Evolutionary conservation across 441 rosid species (phyloP).

Genomic region (Theobroma grandiflorum): DNA sequence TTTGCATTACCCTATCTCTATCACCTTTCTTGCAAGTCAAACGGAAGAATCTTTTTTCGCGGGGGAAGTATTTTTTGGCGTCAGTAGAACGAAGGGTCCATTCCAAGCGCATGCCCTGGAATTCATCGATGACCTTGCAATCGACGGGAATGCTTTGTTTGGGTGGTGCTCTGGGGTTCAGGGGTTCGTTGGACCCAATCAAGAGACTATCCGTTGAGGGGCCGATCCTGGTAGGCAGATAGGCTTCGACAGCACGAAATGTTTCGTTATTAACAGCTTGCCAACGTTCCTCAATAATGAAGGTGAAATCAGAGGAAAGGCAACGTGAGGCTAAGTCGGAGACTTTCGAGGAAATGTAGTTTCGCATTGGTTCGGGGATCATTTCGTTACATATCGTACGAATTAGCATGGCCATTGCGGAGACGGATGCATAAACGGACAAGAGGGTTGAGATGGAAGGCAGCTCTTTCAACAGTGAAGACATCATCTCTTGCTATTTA

Average conservation of each 20-base stretch:
- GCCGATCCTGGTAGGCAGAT: slow-evolving; percentile 42
- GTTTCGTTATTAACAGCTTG: slow-evolving; percentile 47
- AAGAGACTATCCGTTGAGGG: slow-evolving; percentile 37
- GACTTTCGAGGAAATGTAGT: slow-evolving; percentile 14
- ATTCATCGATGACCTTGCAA: slow-evolving; percentile 31
- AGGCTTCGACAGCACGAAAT: slow-evolving; percentile 39
- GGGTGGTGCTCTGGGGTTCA: slow-evolving; percentile 35
- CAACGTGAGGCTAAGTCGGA: neutral
- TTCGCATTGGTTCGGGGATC: slow-evolving; percentile 30
- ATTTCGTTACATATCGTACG: slow-evolving; percentile 43
- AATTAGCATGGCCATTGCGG: slow-evolving; percentile 41
- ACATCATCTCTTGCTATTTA: slow-evolving; percentile 20
- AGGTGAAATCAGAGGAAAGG: slow-evolving; percentile 43
- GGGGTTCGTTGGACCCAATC: slow-evolving; percentile 44
- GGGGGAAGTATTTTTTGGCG: slow-evolving; percentile 24
- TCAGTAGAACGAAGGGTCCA: slow-evolving; percentile 40
- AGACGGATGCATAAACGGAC: slow-evolving; percentile 45
- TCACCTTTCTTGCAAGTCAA: slow-evolving; percentile 35
- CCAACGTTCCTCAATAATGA: slow-evolving; percentile 49
- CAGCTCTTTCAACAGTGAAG: slow-evolving; percentile 23
- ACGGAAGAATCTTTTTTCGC: slow-evolving; percentile 31
- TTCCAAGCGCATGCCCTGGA: slow-evolving; percentile 34
- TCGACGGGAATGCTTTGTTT: slow-evolving; percentile 40
- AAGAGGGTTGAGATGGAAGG: slow-evolving; percentile 45
- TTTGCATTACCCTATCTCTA: slow-evolving; percentile 27